phyloP scores from a whole-genome alignment of 805 yeast species.

The Nematodospora valgi region DNA sequence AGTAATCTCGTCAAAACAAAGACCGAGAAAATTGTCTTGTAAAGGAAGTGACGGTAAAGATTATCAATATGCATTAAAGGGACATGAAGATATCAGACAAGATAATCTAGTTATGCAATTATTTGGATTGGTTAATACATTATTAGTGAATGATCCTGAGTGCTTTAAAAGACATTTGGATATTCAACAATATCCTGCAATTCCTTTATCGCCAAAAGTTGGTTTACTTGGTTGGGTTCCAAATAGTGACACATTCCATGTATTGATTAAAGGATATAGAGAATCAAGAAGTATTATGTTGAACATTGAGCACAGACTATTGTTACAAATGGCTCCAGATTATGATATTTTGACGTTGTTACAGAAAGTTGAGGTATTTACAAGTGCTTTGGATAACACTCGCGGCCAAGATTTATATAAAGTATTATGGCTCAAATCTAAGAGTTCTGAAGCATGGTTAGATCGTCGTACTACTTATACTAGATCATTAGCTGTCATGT shows the following conservation, averaged over 20 bases:
- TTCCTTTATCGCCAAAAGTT: conserved; percentile 95
- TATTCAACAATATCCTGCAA: conserved; percentile 88
- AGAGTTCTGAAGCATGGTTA: conserved; percentile 96
- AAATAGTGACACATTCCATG: conserved; percentile 95
- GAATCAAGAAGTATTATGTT: conserved; percentile 85
- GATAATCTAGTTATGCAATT: conserved; percentile 97
- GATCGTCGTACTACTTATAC: conserved; percentile 96
- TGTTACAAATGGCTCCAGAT: conserved; percentile 98
- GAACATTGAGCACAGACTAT: conserved; percentile 91
- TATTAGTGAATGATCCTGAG: conserved; percentile 86
- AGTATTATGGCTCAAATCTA: conserved; percentile 92
- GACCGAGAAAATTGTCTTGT: conserved; percentile 82
- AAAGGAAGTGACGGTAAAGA: conserved; percentile 91
- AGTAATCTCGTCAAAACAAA: conserved; percentile 91
- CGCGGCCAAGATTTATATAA: conserved; percentile 95
- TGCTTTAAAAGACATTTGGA: conserved; percentile 94
- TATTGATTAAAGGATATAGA: conserved; percentile 84
- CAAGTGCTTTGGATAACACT: conserved; percentile 92
- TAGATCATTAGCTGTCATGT: conserved; percentile 95
- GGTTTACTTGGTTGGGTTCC: conserved; percentile 98
- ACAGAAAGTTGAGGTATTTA: conserved; percentile 94
- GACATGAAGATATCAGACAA: conserved; percentile 97
- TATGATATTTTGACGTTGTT: conserved; percentile 84
- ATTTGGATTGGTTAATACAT: conserved; percentile 90
- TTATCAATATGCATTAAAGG: conserved; percentile 79